Conservation (phyloP, 441 rosid genomes). For the Daphne laureola region DNA sequence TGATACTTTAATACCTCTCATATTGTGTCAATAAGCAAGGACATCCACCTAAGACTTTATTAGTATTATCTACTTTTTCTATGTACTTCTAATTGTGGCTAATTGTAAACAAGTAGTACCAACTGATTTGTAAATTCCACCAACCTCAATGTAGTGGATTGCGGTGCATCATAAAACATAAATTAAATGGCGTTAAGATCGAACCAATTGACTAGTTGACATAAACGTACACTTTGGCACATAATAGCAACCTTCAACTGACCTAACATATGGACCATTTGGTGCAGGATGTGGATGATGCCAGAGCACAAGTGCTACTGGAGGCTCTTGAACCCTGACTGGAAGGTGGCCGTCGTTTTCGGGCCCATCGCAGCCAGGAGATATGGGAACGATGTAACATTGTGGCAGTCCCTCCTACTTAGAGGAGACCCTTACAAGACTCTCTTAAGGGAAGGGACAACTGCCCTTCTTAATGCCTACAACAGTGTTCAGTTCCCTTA, state of each 20-base stretch:
- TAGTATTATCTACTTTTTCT: too few relatives aligned
- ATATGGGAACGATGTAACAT: slow-evolving; percentile 59
- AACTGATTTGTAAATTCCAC: too few relatives aligned
- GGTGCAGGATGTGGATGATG: slow-evolving; percentile 54
- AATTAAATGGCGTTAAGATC: neutral
- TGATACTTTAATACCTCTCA: too few relatives aligned
- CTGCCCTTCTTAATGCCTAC: slow-evolving; percentile 80
- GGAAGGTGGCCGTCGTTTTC: slow-evolving; percentile 53
- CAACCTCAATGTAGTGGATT: too few relatives aligned
- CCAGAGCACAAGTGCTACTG: slow-evolving; percentile 72
- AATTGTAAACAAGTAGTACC: too few relatives aligned
- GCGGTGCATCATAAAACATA: neutral
- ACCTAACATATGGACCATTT: neutral
- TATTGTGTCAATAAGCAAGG: too few relatives aligned
- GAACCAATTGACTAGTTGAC: too few relatives aligned
- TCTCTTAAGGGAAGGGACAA: slow-evolving; percentile 71
- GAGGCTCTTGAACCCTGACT: slow-evolving; percentile 56
- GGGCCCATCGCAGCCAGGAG: slow-evolving; percentile 46
- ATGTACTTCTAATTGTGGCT: too few relatives aligned
- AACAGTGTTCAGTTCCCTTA: slow-evolving; percentile 58
- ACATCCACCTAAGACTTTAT: too few relatives aligned
- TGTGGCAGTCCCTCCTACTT: slow-evolving; percentile 55
- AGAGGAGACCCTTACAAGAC: slow-evolving; percentile 73
- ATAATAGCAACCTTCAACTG: slow-evolving; percentile 7
- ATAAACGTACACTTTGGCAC: too few relatives aligned